phyloP scores from a whole-genome alignment of 768 basidiomycete genomes.

The Psilocybe tampanensis region DNA sequence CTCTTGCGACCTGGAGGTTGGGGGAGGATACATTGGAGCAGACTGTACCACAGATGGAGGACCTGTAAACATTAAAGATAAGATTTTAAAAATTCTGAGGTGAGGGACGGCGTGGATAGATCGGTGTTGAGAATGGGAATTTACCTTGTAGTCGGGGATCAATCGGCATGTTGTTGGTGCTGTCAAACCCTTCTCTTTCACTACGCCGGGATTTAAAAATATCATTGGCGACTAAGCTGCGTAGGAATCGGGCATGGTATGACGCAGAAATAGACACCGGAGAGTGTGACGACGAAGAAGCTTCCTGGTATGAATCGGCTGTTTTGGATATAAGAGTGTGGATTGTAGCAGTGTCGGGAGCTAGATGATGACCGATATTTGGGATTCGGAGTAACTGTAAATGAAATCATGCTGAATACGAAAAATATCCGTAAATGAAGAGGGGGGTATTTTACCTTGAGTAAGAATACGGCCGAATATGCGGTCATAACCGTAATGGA shows the following conservation, averaged over 20 bases:
- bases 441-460: slow-evolving; percentile 48
- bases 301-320: slow-evolving; percentile 79
- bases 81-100: no score
- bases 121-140: slow-evolving; percentile 14
- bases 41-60: slow-evolving; percentile 26
- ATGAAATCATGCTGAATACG: slow-evolving; percentile 2
- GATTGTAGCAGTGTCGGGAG: slow-evolving; percentile 65
- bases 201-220: slow-evolving; percentile 53
- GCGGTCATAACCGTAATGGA: slow-evolving; percentile 86
- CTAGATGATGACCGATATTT: slow-evolving; percentile 56
- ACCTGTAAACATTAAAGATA: slow-evolving; percentile 19
- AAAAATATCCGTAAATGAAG: neutral
- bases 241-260: slow-evolving; percentile 80
- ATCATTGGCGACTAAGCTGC: slow-evolving; percentile 67
- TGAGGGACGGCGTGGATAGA: slow-evolving; percentile 4
- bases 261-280: slow-evolving; percentile 67
- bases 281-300: slow-evolving; percentile 52
- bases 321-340: slow-evolving; percentile 66
- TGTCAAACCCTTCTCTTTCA: slow-evolving; percentile 37
- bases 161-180: slow-evolving; percentile 44
- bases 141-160: slow-evolving; percentile 61
- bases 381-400: slow-evolving; percentile 70
- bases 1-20: slow-evolving; percentile 33
- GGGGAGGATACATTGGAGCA: slow-evolving; percentile 38
- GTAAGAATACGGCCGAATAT: slow-evolving; percentile 79